phyloP scores from a whole-genome alignment of 345 rosid species.

The Sapria himalayana region DNA sequence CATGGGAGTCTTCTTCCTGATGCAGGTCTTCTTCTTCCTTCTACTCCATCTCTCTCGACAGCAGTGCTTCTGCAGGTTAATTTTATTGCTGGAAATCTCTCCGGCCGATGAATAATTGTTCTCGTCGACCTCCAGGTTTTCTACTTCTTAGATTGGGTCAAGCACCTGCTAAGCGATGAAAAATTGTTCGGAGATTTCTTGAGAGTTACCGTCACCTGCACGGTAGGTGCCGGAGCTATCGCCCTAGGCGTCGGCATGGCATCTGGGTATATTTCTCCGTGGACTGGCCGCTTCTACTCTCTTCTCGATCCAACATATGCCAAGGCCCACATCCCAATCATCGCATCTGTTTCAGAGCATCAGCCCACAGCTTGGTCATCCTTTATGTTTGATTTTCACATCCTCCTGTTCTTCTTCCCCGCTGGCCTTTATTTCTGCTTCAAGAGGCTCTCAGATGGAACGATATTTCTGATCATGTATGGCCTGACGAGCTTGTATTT shows the following conservation, averaged over 20 bases:
- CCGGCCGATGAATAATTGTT: too few species aligned
- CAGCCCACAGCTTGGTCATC: constrained; percentile 99
- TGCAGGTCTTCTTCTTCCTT: constrained; percentile 38
- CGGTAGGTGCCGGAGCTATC: constrained; percentile 45
- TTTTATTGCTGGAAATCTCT: too few species aligned
- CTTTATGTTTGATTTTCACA: constrained; percentile 95
- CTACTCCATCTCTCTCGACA: not conserved
- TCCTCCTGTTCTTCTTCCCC: constrained; percentile 92
- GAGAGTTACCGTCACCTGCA: constrained; percentile 59
- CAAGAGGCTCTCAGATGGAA: constrained; percentile 85
- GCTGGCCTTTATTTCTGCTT: constrained; percentile 98
- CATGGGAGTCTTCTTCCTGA: constrained; percentile 88
- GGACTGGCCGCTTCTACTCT: constrained; percentile 97
- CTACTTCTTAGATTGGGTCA: constrained; percentile 90
- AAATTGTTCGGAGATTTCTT: constrained; percentile 77
- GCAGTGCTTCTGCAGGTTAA: too few species aligned
- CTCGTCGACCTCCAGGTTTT: constrained; percentile 85
- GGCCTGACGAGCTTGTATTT: constrained; percentile 98
- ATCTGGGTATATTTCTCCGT: constrained; percentile 96
- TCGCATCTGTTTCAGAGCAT: constrained; percentile 99
- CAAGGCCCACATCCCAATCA: constrained; percentile 92
- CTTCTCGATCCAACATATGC: constrained; percentile 95
- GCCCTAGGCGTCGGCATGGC: constrained; percentile 82
- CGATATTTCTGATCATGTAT: constrained; percentile 95
- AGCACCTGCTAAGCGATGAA: constrained; percentile 56